Conservation (phyloP, 2,329 filamentous ascomycete genomes). For the Aspergillus awamori region DNA sequence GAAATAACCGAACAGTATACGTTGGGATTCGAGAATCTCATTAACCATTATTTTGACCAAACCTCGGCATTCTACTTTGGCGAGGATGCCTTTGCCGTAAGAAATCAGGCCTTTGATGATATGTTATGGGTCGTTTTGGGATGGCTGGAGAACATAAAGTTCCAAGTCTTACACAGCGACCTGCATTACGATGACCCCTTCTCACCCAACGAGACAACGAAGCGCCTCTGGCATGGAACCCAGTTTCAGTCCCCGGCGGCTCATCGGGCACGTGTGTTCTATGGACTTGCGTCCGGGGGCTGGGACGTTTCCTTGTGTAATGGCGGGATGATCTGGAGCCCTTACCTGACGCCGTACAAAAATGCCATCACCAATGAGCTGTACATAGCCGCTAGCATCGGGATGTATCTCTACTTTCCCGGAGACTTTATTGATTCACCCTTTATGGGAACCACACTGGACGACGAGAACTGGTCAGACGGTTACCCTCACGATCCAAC, state of each 20-base stretch:
- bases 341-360: slow-evolving; percentile 79
- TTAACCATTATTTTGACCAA: slow-evolving; percentile 81
- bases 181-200: slow-evolving; percentile 56
- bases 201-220: slow-evolving; percentile 25
- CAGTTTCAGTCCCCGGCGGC: slow-evolving; percentile 77
- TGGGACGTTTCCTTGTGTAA: slow-evolving; percentile 82
- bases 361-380: slow-evolving; percentile 96
- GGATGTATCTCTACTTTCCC: slow-evolving; percentile 88
- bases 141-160: slow-evolving; percentile 82
- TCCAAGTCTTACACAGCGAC: slow-evolving; percentile 69
- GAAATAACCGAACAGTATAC: slow-evolving; percentile 17
- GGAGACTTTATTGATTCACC: slow-evolving; percentile 75
- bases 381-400: slow-evolving; percentile 79
- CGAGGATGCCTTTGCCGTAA: slow-evolving; percentile 74
- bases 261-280: slow-evolving; percentile 81
- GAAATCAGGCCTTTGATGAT: slow-evolving; percentile 84
- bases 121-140: slow-evolving; percentile 94
- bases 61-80: slow-evolving; percentile 80
- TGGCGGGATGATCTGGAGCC: slow-evolving; percentile 92
- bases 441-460: slow-evolving; percentile 50
- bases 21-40: slow-evolving; percentile 70
- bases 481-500: slow-evolving; percentile 58
- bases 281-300: slow-evolving; percentile 74
- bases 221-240: slow-evolving; percentile 69
- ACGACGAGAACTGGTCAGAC: slow-evolving; percentile 30